Evolutionary conservation across 2,329 filamentous ascomycete genomes (phyloP), one percentile per base, ranked within the genome.

Genomic region (Nemania sp.): DNA sequence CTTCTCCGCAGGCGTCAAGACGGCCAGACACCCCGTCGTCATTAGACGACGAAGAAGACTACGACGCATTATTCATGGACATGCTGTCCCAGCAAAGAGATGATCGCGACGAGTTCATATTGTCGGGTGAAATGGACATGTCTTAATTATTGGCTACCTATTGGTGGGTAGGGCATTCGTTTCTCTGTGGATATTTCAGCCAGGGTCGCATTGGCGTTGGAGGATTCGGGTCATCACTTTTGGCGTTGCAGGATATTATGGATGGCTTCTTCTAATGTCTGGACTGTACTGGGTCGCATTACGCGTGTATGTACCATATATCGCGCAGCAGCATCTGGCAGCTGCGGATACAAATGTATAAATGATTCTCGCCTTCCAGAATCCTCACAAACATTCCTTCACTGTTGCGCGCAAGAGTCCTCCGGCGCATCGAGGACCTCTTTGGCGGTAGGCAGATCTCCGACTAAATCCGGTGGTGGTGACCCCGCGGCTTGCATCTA

Each of bases 401-500:
- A 89, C 77, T 88, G 86, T 58, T 82, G 82, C 62, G 85, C 83
- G 68, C 86, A 89, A 25, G 83, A 80, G 68, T 88, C 86, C 66
- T 88, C 86, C 25, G 84, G 80, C 35, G 78, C 81, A 43, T 81
- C 83, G 59, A 89, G 80, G 6, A 83, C 84, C 66, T 94, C 91
- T 72, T 94, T 91, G 17, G 90, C 90, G 51, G 90, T 90, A 57
- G 88, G 87, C 85, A 96, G 90, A 73, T 97, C 92, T 57, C 93
- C 94, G 15, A 99, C 90, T 17, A 99, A 80, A 75, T 98, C 95
- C 39, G 91, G 83, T 0, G 95, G 95, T 46, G 95, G 95, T 18
- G 91, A 92, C 10, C 95, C 95, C 63, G 90, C 90, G 53, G 89
- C 89, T 93, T 99, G 95, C 95, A 99, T 99, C 94, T 97, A n/a